Conservation (phyloP, 768 basidiomycete genomes). For the Strobilomyces confusus region DNA sequence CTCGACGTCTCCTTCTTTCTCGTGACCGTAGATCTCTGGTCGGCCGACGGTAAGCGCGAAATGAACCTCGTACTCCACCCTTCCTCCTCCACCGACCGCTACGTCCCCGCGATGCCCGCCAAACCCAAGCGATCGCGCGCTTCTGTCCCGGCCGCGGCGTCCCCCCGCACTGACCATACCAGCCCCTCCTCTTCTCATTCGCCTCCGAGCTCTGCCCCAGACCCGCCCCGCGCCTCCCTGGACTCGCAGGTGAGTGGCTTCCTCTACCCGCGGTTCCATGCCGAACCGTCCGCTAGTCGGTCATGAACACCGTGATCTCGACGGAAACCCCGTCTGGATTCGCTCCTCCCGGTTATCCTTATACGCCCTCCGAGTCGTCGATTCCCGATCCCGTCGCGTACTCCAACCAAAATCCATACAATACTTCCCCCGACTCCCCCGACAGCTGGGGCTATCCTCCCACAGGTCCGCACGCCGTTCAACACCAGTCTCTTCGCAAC, state of each 20-base stretch:
- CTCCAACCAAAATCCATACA: conserved; percentile 40
- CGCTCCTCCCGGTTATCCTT: conserved; percentile 37
- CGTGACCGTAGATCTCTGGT: conserved; percentile 92
- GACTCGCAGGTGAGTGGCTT: conserved; percentile 41
- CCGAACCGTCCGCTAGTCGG: conserved; percentile 19
- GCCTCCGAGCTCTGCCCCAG: conserved; percentile 47
- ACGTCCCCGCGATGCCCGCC: conserved; percentile 42
- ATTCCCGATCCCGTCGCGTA: conserved; percentile 40
- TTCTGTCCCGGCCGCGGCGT: conserved; percentile 34
- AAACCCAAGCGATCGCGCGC: conserved; percentile 35
- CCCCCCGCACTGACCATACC: conserved; percentile 34
- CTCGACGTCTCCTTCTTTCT: conserved; percentile 86
- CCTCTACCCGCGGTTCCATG: not conserved
- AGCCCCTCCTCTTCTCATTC: conserved; percentile 46
- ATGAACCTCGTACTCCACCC: conserved; percentile 90
- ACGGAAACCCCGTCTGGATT: conserved; percentile 35
- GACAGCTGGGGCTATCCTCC: conserved; percentile 55
- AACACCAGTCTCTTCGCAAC: conserved; percentile 47
- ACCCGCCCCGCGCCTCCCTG: conserved; percentile 28
- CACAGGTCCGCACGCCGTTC: conserved; percentile 34
- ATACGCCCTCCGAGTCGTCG: conserved; percentile 39
- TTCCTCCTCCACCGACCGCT: conserved; percentile 65
- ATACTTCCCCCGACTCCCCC: conserved; percentile 40
- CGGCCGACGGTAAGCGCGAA: conserved; percentile 73
- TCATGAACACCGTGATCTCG: conserved; percentile 39